Evolutionary conservation across 2,329 filamentous ascomycete species (phyloP), one percentile per base, ranked within the genome.

Genomic region (Alternaria longipes): DNA sequence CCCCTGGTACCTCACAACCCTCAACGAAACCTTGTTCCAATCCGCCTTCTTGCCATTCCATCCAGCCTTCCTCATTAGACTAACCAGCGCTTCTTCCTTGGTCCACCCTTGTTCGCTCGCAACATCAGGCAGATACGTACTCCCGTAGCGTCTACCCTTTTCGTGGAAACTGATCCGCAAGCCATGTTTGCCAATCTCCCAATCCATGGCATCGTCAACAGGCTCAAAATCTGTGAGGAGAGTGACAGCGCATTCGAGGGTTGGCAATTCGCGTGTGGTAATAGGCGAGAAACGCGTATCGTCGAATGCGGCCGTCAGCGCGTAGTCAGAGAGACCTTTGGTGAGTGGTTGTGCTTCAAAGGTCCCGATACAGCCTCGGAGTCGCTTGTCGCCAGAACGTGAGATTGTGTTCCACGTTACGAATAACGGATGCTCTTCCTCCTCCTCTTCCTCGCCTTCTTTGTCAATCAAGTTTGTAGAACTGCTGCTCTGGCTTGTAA

Each of bases 301-400:
- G 66, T 89, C 86, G 66, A 90, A 88, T 18, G 88, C 88, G 36
- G 60, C 55, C 12, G 60, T 63, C 16, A 63, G 52, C 5, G 60
- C 60, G 20, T 63, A 63, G 6, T 54, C 56, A 11, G 53, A 60
- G 11, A 63, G 57, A 4, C 60, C 60, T 5, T 36, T 56, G 53
- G 60, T 14, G 30, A 63, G 60, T 16, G 60, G 38, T 14, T 49
- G 57, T 8, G 60, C 41, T 22, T 54, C 46, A 54, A 63, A 63
- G 24, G 94, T 99, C 69, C 95, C 95, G 75, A 99, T 98, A 83
- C 95, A 99, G 61, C 95, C 95, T 61, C 95, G 90, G 42, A 99
- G 86, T 24, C 86, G 86, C 76, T 90, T 89, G 66, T 88, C 81
- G 28, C 88, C 68, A 54, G 77, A 82, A 8, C 40, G 20, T 12